Percentiles rank a stretch among this genome's conserved stretches.
Conservation (phyloP, 2,329 filamentous ascomycete species). For the Claviceps citrina region DNA sequence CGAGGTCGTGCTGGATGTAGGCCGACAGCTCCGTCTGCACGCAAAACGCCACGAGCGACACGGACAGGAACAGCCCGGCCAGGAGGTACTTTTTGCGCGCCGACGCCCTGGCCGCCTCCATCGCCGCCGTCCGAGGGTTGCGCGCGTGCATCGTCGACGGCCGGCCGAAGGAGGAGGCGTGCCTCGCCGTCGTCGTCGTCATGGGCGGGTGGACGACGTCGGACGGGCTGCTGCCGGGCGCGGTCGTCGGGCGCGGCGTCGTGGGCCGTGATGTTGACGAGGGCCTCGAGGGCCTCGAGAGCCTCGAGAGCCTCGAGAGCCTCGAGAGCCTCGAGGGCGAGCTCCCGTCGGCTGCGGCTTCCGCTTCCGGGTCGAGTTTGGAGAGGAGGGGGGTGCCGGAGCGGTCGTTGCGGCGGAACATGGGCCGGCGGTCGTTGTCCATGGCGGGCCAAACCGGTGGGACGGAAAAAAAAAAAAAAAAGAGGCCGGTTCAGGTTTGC, state of each 20-base stretch:
- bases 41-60: constrained; percentile 78
- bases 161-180: constrained; percentile 17
- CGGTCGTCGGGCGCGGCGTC: constrained; percentile 11
- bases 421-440: constrained; percentile 7
- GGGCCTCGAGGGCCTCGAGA: no score
- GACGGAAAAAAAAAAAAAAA: no score
- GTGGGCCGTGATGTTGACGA: constrained; percentile 10
- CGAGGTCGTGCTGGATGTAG: constrained; percentile 80
- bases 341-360: no score
- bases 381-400: constrained; percentile 10
- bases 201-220: constrained; percentile 4
- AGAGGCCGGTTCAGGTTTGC: no score
- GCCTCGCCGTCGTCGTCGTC: constrained; percentile 2
- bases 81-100: constrained; percentile 75
- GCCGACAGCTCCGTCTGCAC: constrained; percentile 91
- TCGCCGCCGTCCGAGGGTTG: constrained; percentile 46
- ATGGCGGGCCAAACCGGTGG: constrained; percentile 2
- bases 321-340: no score
- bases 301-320: no score
- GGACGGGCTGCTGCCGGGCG: constrained; percentile 8
- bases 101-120: constrained; percentile 17
- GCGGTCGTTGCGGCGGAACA: constrained; percentile 5
- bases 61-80: constrained; percentile 64
- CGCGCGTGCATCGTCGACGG: constrained; percentile 61
- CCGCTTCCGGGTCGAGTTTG: constrained; percentile 8